A percentile compares a stretch with the other conserved stretches of the same genome.
phyloP scores from a whole-genome alignment of 495 filamentous ascomycete genomes.

The Daldinia childiae region DNA sequence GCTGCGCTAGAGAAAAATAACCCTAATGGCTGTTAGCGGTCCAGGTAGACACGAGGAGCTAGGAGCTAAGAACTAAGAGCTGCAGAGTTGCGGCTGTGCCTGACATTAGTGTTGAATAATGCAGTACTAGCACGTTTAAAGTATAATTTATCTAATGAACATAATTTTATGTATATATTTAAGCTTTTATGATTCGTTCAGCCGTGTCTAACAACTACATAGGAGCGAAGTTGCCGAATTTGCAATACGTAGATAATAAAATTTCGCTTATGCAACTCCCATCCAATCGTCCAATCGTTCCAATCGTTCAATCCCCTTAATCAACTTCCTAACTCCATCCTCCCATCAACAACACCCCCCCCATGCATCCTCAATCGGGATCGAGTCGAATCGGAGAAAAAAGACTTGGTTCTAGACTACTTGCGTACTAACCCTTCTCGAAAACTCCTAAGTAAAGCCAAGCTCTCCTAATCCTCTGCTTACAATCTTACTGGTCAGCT shows the following conservation, averaged over 20 bases:
- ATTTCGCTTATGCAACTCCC: constrained; percentile 39
- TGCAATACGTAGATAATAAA: neutral
- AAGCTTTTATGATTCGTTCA: constrained; percentile 17
- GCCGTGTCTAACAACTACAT: neutral
- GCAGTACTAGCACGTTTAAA: constrained; percentile 23
- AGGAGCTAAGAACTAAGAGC: too few relatives aligned
- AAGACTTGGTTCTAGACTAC: constrained; percentile 15
- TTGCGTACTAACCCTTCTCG: neutral
- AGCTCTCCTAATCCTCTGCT: neutral
- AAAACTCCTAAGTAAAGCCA: neutral
- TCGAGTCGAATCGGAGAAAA: constrained; percentile 34
- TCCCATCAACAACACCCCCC: neutral
- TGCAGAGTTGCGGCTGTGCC: constrained; percentile 30
- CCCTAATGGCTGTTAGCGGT: constrained; percentile 16
- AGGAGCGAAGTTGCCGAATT: neutral
- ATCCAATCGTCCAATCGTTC: constrained; percentile 17
- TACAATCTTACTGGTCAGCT: neutral
- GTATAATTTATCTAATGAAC: neutral
- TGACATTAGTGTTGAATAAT: constrained; percentile 36
- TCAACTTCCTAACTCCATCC: constrained; percentile 16
- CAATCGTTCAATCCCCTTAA: constrained; percentile 22
- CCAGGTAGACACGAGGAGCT: constrained; percentile 13
- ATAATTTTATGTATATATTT: too few relatives aligned
- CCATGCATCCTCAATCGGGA: constrained; percentile 10
- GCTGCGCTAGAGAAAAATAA: constrained; percentile 16